These are phyloP conservation scores for Plenodomus biglobosus DNA, from an alignment of 2,329 filamentous ascomycete species.

Conservation along the genomic window DNA sequence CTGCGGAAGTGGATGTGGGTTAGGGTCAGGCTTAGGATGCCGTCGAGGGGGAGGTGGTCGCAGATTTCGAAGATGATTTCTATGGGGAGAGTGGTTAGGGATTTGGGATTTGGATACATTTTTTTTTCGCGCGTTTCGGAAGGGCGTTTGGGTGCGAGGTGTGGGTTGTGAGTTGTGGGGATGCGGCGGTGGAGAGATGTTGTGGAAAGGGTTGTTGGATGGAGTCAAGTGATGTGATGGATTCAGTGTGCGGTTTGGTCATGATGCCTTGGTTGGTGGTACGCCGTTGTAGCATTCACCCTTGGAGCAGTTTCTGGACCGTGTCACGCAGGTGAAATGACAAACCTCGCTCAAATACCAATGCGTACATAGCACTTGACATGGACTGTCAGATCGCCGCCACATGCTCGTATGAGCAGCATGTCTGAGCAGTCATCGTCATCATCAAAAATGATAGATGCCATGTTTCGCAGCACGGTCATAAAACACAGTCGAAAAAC, in stretches of 20 bases:
- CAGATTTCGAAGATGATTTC: slow-evolving; percentile 47
- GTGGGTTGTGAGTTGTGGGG: background rate
- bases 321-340: background rate
- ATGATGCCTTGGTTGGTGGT: background rate
- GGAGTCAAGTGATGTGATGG: background rate
- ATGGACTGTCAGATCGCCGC: background rate
- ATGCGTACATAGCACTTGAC: background rate
- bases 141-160: background rate
- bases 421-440: background rate
- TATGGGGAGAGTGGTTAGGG: slow-evolving; percentile 38
- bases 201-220: background rate
- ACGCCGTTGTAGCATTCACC: background rate
- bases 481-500: background rate
- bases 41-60: slow-evolving; percentile 41
- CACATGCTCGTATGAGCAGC: background rate
- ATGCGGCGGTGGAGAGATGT: background rate
- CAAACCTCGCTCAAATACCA: background rate
- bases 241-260: background rate
- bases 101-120: slow-evolving; percentile 10
- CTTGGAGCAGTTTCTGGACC: background rate
- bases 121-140: too few species aligned
- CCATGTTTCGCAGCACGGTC: background rate
- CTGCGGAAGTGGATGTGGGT: slow-evolving; percentile 35
- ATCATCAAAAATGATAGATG: background rate
- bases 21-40: slow-evolving; percentile 44